Evolutionary conservation across 805 yeast species (phyloP), one percentile per base, ranked within the genome.

Genomic region (Lachancea fermentati): DNA sequence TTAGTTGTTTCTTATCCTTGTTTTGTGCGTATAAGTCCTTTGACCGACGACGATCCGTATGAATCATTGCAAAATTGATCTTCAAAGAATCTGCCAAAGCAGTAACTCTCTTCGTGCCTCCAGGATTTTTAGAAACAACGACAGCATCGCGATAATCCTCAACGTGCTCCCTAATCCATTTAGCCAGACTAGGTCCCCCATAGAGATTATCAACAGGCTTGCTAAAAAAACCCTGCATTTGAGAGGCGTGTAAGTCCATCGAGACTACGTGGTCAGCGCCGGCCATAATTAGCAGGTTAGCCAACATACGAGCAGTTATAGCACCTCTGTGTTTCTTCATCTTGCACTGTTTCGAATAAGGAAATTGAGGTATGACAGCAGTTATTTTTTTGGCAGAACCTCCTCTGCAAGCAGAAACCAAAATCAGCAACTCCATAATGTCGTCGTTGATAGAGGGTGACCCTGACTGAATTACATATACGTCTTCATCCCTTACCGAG

Each of bases 241-340:
- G 99, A 26, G 96, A 81, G 19, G 99, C 98, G 52, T 78, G 81
- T 50, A 93, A 70, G 60, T 93, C 99, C 97, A 93, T 89, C 3
- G 96, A 86, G 30, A 93, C 91, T 43, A 93, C 94, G 65, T 93
- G 99, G 65, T 93, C 97, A 18, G 97, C 98, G 52, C 99, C 99
- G 3, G 98, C 97, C 94, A 93, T 94, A 43, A 88, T 79, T 48
- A 93, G 70, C 57, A 93, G 68, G 54, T 93, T 93, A 45, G 99
- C 97, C 59, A 93, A 74, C 97, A 93, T 85, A 60, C 97, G 78
- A 12, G 98, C 98, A 3, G 98, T 91, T 56, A 93, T 93, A 30
- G 98, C 97, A 40, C 98, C 98, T 66, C 99, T 75, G 61, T 93
- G 97, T 64, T 88, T 93, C 69, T 93, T 93, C 99, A 93, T 93